Conservation (phyloP, 257 asterid genomes). For the Solanum paucissectum region DNA sequence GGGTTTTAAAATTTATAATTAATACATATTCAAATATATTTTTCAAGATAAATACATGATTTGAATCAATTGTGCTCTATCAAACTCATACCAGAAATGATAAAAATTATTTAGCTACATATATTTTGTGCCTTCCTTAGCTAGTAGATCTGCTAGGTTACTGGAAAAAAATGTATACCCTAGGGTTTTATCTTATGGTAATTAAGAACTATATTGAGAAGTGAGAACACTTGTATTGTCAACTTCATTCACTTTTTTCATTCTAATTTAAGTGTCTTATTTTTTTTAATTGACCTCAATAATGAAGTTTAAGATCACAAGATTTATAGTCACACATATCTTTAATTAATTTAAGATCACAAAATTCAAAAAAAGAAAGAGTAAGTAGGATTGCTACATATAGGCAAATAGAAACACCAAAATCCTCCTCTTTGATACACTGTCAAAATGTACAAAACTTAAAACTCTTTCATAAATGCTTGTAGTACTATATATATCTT, state of each 20-base stretch:
- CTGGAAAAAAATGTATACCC: neutral
- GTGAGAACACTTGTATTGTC: neutral
- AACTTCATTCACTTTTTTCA: too few relatives aligned
- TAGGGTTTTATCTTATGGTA: neutral
- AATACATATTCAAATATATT: neutral
- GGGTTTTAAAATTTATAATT: neutral
- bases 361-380: too few relatives aligned
- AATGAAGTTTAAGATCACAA: too few relatives aligned
- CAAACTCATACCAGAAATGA: neutral
- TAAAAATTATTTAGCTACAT: neutral
- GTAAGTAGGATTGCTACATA: neutral
- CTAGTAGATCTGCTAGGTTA: neutral
- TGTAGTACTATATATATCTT: neutral
- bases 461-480: neutral
- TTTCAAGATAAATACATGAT: neutral
- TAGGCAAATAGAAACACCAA: neutral
- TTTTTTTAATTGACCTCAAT: neutral
- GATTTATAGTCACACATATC: too few relatives aligned
- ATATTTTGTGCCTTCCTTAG: neutral
- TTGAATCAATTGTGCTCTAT: neutral
- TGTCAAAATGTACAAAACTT: neutral
- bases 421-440: neutral
- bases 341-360: too few relatives aligned
- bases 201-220: neutral
- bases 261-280: neutral